Base-by-base conservation (phyloP, 2,329 filamentous ascomycete species). In the Xylaria digitata region DNA sequence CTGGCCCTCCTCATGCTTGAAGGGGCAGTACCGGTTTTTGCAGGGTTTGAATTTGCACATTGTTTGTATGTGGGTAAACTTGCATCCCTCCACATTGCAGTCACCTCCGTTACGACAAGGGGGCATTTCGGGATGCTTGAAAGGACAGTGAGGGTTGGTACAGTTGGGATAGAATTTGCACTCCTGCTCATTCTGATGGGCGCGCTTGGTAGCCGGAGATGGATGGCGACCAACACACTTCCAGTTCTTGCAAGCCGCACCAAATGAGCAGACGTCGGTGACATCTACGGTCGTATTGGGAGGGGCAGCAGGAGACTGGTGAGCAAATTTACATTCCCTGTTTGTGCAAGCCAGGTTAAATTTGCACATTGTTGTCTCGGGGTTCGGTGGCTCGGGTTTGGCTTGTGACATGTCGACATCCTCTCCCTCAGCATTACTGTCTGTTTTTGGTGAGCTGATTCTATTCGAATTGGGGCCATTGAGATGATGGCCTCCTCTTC, bases 191-290 rank as follows among this genome's bases (percentile, higher is more conserved):
- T 89, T 86, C 80, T 97, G 92, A 77, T 95, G 92, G 30, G 90
- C 89, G 58, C 87, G 82, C 78, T 89, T 92, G 73, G 92, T 87
- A 6, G 95, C 94, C 1, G 96, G 96, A 6, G 94, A 97, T 2
- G 96, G 96, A 79, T 99, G 96, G 66, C 93, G 92, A 34, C 87
- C 94, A 8, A 92, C 92, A 77, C 96, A 99, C 82, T 98, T 98
- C 75, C 89, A 87, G 84, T 98, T 99, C 82, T 96, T 97, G 88
- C 96, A 99, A 8, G 94, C 94, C 1, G 89, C 93, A 21, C 94
- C 95, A 74, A 92, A 98, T 19, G 87, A 87, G 82, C 96, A 99
- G 19, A 86, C 84, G 75, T 97, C 93, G 65, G 85, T 87, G 72
- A 94, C 85, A 78, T 98, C 96, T 65, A 98, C 85, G 0, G 89